These are phyloP conservation scores for Naegleria fowleri DNA, from an alignment of 208 protist genomes.

Conservation along the genomic window DNA sequence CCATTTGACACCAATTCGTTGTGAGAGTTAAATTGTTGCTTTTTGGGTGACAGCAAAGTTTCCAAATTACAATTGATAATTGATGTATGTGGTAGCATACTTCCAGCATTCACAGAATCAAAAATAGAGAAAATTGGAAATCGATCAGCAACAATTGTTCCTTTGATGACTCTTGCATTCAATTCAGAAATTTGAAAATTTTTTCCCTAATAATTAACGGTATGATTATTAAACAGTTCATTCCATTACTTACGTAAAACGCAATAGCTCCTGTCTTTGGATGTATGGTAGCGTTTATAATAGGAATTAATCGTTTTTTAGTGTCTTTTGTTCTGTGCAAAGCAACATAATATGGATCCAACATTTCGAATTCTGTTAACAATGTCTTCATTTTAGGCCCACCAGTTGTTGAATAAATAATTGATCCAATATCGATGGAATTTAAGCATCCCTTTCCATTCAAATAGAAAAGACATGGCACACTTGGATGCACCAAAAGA, in stretches of 20 bases:
- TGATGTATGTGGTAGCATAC: neutral
- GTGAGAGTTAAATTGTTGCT: neutral
- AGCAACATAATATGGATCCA: neutral
- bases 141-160: neutral
- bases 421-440: neutral
- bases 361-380: neutral
- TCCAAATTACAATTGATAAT: neutral
- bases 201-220: neutral
- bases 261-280: neutral
- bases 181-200: slow-evolving; percentile 14
- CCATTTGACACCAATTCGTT: neutral
- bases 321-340: neutral
- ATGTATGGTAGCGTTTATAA: neutral
- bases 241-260: neutral
- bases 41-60: neutral
- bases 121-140: neutral
- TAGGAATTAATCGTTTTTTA: neutral
- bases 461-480: slow-evolving; percentile 10
- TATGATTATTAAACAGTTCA: neutral
- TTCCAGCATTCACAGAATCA: neutral
- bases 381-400: neutral
- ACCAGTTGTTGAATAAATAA: slow-evolving; percentile 6
- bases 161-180: neutral
- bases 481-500: slow-evolving; percentile 2
- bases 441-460: slow-evolving; percentile 10